Base-by-base conservation (phyloP, 1,139 yeast species). In the Zygosaccharomyces sapae region DNA sequence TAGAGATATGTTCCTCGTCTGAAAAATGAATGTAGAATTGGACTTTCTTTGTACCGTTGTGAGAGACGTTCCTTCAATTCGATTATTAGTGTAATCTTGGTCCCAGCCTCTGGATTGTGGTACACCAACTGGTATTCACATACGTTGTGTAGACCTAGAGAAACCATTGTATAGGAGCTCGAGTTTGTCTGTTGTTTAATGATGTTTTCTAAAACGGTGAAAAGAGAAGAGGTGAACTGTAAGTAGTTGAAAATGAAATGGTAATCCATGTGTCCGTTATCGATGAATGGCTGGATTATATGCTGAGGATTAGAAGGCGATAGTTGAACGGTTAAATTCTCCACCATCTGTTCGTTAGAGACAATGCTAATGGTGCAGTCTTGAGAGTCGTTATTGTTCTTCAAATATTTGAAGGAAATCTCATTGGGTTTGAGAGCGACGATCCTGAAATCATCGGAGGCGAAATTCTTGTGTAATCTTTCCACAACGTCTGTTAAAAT, bases 401-500 rank as follows among this genome's bases (percentile, higher is more conserved):
- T 57, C 27, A 66, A 49, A 47, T 66, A 66, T 46, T 63, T 63
- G 53, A 66, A 66, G 5, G 66, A 55, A 13, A 66, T 62, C 46
- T 66, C 67, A 41, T 65, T 62, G 7, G 66, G 65, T 43, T 59
- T 61, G 33, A 65, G 46, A 24, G 61, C 59, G 9, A 63, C 56
- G 33, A 66, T 63, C 37, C 55, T 57, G 51, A 66, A 66, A 44
- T 56, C 50, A 4, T 59, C 61, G 6, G 67, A 59, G 7, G 59
- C 57, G 47, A 66, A 66, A 41, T 59, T 65, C 27, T 59, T 55
- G 44, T 64, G 65, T 33, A 66, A 41, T 30, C 59, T 60, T 39
- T 65, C 68, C 10, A 65, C 63, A 6, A 65, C 67, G 46, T 65
- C 66, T 2, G 66, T 65, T 8, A 66, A 39, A 13, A 63, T 54